Conservation (phyloP, 2,329 filamentous ascomycete species). For the Neopestalotiopsis sp. region DNA sequence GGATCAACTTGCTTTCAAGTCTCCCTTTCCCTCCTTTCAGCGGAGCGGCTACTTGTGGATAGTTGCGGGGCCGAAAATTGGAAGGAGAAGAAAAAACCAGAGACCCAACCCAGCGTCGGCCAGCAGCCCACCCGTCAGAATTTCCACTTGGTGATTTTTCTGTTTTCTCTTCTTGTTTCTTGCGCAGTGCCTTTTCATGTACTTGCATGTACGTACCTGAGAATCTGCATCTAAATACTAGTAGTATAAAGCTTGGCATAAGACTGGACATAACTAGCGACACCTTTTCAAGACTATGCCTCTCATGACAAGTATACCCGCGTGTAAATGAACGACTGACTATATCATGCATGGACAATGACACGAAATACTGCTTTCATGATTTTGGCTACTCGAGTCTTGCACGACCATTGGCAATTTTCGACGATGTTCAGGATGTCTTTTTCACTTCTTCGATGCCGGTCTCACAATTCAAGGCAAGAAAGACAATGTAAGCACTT, state of each 20-base stretch:
- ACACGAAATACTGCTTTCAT: not conserved
- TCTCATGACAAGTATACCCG: not conserved
- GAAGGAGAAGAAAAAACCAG: not conserved
- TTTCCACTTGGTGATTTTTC: not conserved
- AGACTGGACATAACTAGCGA: no score
- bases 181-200: no score
- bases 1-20: not conserved
- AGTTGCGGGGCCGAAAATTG: not conserved
- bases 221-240: no score
- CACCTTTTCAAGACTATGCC: no score
- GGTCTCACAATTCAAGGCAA: no score
- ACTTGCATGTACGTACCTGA: no score
- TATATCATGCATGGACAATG: slow-evolving; percentile 6
- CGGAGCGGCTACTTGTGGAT: slow-evolving; percentile 10
- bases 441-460: not conserved
- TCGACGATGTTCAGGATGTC: not conserved
- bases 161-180: no score
- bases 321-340: not conserved
- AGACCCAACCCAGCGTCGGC: not conserved
- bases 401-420: not conserved
- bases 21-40: not conserved
- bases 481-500: not conserved
- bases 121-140: not conserved
- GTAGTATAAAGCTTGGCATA: no score
- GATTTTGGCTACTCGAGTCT: not conserved